Evolutionary conservation across 2,329 filamentous ascomycete species (phyloP), one percentile per base, ranked within the genome.

Genomic region (Aspergillus clavatus): DNA sequence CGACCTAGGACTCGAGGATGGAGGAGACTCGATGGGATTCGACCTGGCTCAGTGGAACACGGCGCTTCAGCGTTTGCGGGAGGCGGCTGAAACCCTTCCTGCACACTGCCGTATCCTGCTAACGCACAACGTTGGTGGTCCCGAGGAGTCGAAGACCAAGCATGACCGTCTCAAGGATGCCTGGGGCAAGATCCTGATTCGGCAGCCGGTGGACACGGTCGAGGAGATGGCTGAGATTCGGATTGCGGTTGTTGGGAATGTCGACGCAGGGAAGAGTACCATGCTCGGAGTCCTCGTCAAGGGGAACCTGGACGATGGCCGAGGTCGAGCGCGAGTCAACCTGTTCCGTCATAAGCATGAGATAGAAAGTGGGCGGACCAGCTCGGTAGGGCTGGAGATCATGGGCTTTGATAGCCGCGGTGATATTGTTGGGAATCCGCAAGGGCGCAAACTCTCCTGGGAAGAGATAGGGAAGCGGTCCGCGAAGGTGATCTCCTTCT

Each of bases 271-370:
- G 0, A 98, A 98, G 72, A 95, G 88, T 63, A 97, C 93, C 22
- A 86, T 97, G 80, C 75, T 98, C 2, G 93, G 93, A 35, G 93
- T 98, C 1, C 75, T 98, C 5, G 93, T 97, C 5, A 97, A 97
- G 69, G 93, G 93, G 4, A 87, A 87, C 41, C 81, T 98, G 2
- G 93, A 98, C 59, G 93, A 98, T 69, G 93, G 93, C 12, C 81
- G 93, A 62, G 93, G 93, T 10, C 91, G 87, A 67, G 91, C 93
- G 37, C 85, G 93, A 51, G 87, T 98, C 41, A 97, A 95, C 54
- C 81, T 98, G 10, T 98, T 98, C 71, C 82, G 93, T 12, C 93
- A 98, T 69, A 97, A 98, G 70, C 93, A 98, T 62, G 93, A 98
- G 70, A 86, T 97, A 31, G 93, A 98, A 69, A 93, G 87, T 38